Evolutionary conservation across 176 grass and related monocot genomes (phyloP).

Genomic region (Stipa capillata): DNA sequence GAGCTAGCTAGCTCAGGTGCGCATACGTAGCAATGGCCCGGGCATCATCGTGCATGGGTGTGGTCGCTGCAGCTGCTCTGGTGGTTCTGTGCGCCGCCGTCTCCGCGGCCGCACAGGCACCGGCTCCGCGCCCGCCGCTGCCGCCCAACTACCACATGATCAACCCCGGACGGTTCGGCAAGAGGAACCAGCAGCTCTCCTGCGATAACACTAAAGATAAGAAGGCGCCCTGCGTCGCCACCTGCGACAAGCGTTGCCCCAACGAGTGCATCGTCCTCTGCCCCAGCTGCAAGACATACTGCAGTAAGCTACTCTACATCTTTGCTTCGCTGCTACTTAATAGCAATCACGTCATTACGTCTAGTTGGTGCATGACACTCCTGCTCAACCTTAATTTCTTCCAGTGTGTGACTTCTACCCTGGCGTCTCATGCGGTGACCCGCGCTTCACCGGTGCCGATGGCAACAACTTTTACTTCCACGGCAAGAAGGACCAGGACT

Average conservation of each 20-base stretch:
- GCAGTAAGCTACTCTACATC: too few relatives aligned
- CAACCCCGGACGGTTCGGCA: neutral
- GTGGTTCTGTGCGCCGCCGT: neutral
- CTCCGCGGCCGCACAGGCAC: neutral
- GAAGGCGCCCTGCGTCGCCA: neutral
- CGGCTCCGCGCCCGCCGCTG: neutral
- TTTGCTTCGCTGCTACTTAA: too few relatives aligned
- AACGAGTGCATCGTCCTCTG: conserved; percentile 48
- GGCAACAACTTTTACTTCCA: conserved; percentile 68
- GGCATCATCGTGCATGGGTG: neutral
- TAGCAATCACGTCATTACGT: too few relatives aligned
- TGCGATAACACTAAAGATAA: neutral
- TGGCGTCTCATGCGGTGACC: conserved; percentile 42
- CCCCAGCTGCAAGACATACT: conserved; percentile 42
- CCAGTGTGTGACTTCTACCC: conserved; percentile 37
- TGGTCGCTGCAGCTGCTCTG: neutral
- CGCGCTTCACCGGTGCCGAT: conserved; percentile 46
- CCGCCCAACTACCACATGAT: neutral
- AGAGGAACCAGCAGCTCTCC: neutral
- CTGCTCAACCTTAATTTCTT: neutral
- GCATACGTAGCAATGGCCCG: neutral
- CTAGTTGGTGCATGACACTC: too few relatives aligned
- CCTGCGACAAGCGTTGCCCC: conserved; percentile 28
- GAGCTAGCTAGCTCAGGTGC: neutral
- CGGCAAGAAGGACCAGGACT: conserved; percentile 36